phyloP scores from a whole-genome alignment of 371 early-diverging fungal genomes.

The Mortierella sp. region DNA sequence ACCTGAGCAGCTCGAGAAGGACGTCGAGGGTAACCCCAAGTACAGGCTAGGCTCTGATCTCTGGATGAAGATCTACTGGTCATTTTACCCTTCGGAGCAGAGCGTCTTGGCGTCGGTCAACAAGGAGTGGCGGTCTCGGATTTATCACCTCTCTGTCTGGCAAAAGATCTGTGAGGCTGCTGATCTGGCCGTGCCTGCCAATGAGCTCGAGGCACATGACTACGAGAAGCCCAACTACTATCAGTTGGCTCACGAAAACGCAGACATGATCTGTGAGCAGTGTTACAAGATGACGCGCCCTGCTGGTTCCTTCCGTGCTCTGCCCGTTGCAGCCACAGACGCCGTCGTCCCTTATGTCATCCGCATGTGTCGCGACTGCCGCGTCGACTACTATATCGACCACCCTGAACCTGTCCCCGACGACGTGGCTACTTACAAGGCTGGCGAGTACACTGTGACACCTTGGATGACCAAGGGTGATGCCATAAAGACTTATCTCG shows the following conservation, averaged over 20 bases:
- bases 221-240: conserved; percentile 11
- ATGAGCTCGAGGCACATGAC: neutral
- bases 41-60: neutral
- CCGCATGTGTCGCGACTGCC: conserved; percentile 9
- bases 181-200: neutral
- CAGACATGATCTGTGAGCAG: conserved; percentile 11
- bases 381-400: conserved; percentile 7
- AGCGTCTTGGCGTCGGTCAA: neutral
- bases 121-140: neutral
- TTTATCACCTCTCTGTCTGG: conserved; percentile 12
- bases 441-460: neutral
- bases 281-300: conserved; percentile 1
- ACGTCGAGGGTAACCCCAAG: neutral
- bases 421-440: neutral
- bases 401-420: conserved; percentile 8
- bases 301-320: conserved; percentile 8
- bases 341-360: neutral
- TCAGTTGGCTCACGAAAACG: conserved; percentile 10
- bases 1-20: neutral
- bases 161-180: conserved; percentile 14
- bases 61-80: neutral
- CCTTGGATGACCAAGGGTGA: conserved; percentile 15
- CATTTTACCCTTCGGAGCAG: conserved; percentile 2
- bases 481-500: neutral
- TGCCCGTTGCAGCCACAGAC: neutral